Conservation (phyloP, 2,329 filamentous ascomycete species). For the Amylocarpus encephaloides region DNA sequence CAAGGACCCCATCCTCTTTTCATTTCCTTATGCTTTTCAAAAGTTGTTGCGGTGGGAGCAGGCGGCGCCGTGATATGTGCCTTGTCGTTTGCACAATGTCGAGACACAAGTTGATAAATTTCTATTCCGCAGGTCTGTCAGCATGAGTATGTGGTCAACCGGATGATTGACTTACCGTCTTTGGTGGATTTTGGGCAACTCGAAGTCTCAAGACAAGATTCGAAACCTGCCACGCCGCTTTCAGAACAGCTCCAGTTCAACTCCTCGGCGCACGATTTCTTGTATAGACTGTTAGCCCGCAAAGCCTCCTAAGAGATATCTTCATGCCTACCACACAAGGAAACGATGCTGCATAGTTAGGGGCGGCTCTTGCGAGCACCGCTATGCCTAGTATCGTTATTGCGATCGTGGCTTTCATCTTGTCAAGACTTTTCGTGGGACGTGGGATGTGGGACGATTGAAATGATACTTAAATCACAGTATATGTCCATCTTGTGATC, state of each 20-base stretch:
- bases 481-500: too few relatives aligned
- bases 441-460: too few relatives aligned
- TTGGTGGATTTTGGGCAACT: slow-evolving; percentile 9
- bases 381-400: too few relatives aligned
- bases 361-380: too few relatives aligned
- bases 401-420: too few relatives aligned
- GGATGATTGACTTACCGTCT: slow-evolving; percentile 2
- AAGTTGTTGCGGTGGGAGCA: neutral
- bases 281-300: neutral
- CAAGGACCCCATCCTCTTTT: slow-evolving; percentile 2
- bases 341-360: too few relatives aligned
- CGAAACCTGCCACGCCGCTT: neutral
- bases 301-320: neutral
- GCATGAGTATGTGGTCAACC: neutral
- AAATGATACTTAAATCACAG: too few relatives aligned
- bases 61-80: slow-evolving; percentile 7
- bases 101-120: slow-evolving; percentile 1
- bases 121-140: slow-evolving; percentile 2
- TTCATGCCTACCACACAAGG: too few relatives aligned
- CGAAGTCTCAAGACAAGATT: slow-evolving; percentile 8
- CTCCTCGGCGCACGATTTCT: neutral
- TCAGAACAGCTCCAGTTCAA: neutral
- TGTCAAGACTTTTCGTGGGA: too few relatives aligned
- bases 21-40: neutral
- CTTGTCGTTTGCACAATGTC: slow-evolving; percentile 1